A percentile compares a stretch with the other conserved stretches of the same genome.
These are phyloP conservation scores for Xylaria sp. DNA, from an alignment of 2,329 filamentous ascomycete genomes.

Conservation along the genomic window DNA sequence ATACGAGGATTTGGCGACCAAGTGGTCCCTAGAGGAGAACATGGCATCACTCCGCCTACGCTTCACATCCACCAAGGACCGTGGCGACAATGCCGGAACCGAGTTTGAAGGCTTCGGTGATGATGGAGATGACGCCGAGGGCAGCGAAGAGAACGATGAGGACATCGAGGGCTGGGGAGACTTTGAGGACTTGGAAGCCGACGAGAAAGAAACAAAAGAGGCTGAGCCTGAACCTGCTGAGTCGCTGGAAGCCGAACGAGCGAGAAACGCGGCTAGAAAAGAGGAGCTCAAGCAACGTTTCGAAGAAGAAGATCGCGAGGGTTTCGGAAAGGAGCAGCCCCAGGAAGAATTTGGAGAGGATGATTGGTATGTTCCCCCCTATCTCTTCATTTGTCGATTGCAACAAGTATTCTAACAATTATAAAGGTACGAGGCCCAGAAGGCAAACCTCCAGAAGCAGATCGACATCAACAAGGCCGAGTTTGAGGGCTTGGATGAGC, in stretches of 20 bases:
- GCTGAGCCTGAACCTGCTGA: slow-evolving; percentile 40
- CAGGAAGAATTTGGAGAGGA: slow-evolving; percentile 88
- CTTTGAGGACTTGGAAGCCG: slow-evolving; percentile 81
- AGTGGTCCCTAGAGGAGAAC: slow-evolving; percentile 77
- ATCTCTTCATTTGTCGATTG: background rate
- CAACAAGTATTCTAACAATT: background rate
- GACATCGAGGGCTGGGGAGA: slow-evolving; percentile 45
- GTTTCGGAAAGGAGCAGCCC: slow-evolving; percentile 65
- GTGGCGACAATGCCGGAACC: slow-evolving; percentile 47
- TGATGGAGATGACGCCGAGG: slow-evolving; percentile 63
- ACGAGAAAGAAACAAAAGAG: slow-evolving; percentile 51
- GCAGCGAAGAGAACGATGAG: slow-evolving; percentile 11
- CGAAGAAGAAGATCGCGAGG: slow-evolving; percentile 96
- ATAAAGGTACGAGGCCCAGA: slow-evolving; percentile 49
- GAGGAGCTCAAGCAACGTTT: slow-evolving; percentile 93
- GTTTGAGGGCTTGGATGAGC: slow-evolving; percentile 80
- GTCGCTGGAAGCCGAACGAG: slow-evolving; percentile 80
- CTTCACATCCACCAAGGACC: slow-evolving; percentile 65
- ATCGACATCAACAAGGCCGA: slow-evolving; percentile 94
- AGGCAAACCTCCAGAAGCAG: slow-evolving; percentile 91
- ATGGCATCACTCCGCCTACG: slow-evolving; percentile 67
- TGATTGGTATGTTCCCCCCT: slow-evolving; percentile 80
- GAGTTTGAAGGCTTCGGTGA: slow-evolving; percentile 51
- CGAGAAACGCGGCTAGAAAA: slow-evolving; percentile 84
- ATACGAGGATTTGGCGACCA: slow-evolving; percentile 72